Percentiles rank a stretch among this genome's conserved stretches.
phyloP scores from a whole-genome alignment of 805 yeast species.

The Gaillardinia entomophila region DNA sequence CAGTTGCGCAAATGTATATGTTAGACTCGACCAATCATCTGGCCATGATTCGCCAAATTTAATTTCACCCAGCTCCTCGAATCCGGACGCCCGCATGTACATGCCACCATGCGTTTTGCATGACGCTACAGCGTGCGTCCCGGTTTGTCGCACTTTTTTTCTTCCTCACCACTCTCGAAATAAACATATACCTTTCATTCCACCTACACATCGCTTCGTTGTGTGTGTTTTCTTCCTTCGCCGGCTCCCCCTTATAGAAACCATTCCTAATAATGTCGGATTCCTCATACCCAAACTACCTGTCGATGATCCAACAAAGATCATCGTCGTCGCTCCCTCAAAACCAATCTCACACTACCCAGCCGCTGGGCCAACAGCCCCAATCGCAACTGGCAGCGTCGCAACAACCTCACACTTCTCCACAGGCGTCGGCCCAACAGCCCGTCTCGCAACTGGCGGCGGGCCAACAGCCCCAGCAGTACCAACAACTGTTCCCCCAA shows the following conservation, averaged over 20 bases:
- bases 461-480: constrained; percentile 14
- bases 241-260: too few species aligned
- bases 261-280: neutral
- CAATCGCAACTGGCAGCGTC: constrained; percentile 9
- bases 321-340: constrained; percentile 1
- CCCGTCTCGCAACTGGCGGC: too few species aligned
- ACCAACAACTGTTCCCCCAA: constrained; percentile 14
- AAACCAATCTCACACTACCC: constrained; percentile 4
- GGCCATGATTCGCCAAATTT: too few species aligned
- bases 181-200: neutral
- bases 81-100: neutral
- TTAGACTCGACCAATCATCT: too few species aligned
- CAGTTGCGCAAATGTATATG: too few species aligned
- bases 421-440: constrained; percentile 1
- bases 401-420: constrained; percentile 1
- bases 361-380: constrained; percentile 7
- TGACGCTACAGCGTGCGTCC: neutral
- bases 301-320: neutral
- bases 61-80: too few species aligned
- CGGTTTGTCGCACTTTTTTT: neutral
- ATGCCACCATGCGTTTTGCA: neutral
- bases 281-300: neutral
- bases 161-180: neutral
- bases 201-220: too few species aligned
- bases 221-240: too few species aligned